Base-by-base conservation (phyloP, 2,329 filamentous ascomycete genomes). In the Corniculantispora saksenae region DNA sequence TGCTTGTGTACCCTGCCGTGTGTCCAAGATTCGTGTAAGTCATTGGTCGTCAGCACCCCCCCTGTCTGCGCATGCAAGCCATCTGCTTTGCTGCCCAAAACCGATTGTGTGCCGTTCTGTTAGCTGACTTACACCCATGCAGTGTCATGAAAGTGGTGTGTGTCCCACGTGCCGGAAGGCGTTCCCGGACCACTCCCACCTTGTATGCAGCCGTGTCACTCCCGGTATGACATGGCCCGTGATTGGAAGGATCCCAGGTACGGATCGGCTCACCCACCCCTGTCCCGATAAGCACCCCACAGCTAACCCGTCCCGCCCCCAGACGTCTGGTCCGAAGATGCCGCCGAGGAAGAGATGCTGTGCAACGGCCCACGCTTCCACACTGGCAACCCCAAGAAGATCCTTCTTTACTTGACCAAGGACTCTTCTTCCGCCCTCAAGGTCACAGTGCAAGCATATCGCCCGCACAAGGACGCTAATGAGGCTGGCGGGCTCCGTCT, bases 1-100 rank as follows among this genome's bases (percentile, higher is more conserved):
- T 65, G 81, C 82, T 40, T 85, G 83, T 69, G 75, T 80, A 62
- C 79, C 78, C 64, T 84, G 83, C 72, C 81, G 78, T 68, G 76
- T 81, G 67, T 78, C 77, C 68, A 84, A 83, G 75, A 78, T 79
- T 69, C 73, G 75, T 69, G 83, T 84, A 78, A 78, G 81, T 72
- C 70, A 72, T 66, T 62, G 45, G 47, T 61, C 35, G 48, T 47
- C 45, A 51, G n/a, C n/a, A n/a, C 51, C 40, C 40, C 55, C 53
- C 43, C 40, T 27, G 51, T 43, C 32, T 51, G 32, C 51, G n/a
- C n/a, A 63, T 63, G 61, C 61, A 63, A 63, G 56, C 63, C 63
- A 60, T 59, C 53, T 64, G 63, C 56, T 64, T 64, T 50, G 63
- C 56, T 64, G 63, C 56, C 63, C 63, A 59, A 64, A 55, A 53